Base-by-base conservation (phyloP, 306 rosid species). In the Hippophae gyantsensis region DNA sequence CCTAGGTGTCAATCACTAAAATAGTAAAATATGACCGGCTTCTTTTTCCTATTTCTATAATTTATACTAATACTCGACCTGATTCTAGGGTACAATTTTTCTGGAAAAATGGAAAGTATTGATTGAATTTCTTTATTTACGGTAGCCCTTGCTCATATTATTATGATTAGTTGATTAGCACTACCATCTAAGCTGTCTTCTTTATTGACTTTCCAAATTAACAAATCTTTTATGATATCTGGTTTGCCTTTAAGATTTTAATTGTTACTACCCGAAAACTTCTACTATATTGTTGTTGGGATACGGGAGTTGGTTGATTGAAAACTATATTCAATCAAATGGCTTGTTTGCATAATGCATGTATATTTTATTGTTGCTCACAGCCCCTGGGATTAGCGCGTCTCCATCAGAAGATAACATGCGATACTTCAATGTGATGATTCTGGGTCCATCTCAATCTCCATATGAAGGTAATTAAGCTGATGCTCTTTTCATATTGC, bases 361-460 rank as follows among this genome's bases (percentile, higher is more conserved):
- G 3, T 60, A 3, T 46, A 0, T 49, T 60, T 10, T 2, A 0
- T 2, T 43, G 26, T 63, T 18, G 10, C 42, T 42, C 43, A 42
- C 72, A 72, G 77, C 77, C 60, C 77, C 72, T 1, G 77, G 77
- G 61, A 72, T 65, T 13, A 72, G 77, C 13, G 77, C 77, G 46
- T 72, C 77, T 46, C 77, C 77, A 6, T 66, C 77, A 9, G 77
- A 72, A 49, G 77, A 72, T 9, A 72, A 72, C 65, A 65, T 72
- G 77, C 77, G 72, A 49, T 72, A 72, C 27, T 72, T 72, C 43
- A 72, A 72, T 60, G 77, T 72, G 42, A 72, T 72, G 77, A 60
- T 72, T 64, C 77, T 72, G 55, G 77, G 77, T 23, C 77, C 77
- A 48, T 56, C 72, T 54, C 77, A 72, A 50, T 72, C 77, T 48